These are phyloP conservation scores for Podila epicladia DNA, from an alignment of 192 early-diverging fungal genomes.

Conservation along the genomic window DNA sequence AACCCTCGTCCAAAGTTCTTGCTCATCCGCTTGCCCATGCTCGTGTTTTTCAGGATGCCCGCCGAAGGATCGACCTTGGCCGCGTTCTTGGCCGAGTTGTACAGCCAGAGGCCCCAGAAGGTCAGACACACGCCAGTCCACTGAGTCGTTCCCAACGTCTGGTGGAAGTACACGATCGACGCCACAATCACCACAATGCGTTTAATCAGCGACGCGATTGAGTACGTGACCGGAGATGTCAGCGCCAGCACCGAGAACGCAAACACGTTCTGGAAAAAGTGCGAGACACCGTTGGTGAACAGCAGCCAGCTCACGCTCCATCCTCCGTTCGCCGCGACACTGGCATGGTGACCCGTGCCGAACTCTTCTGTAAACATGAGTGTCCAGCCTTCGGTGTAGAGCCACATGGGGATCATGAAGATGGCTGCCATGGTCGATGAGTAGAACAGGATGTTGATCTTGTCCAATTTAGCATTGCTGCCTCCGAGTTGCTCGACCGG, in stretches of 20 bases:
- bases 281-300: conserved; percentile 78
- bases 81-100: conserved; percentile 76
- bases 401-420: conserved; percentile 85
- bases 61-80: conserved; percentile 32
- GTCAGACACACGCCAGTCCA: conserved; percentile 80
- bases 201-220: conserved; percentile 86
- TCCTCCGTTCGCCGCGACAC: conserved; percentile 9
- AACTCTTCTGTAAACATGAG: conserved; percentile 39
- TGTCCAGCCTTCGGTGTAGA: conserved; percentile 71
- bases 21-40: conserved; percentile 32
- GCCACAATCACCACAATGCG: conserved; percentile 90
- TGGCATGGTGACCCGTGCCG: neutral
- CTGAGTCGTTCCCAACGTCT: conserved; percentile 74
- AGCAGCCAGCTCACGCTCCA: conserved; percentile 61
- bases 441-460: conserved; percentile 89
- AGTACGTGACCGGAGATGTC: conserved; percentile 88
- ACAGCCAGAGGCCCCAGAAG: conserved; percentile 87
- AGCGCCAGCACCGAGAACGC: conserved; percentile 81
- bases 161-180: conserved; percentile 85
- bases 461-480: conserved; percentile 71
- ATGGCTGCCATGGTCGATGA: conserved; percentile 76
- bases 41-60: conserved; percentile 23
- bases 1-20: conserved; percentile 16
- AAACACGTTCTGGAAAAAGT: conserved; percentile 86
- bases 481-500: conserved; percentile 8